phyloP scores from a whole-genome alignment of 306 rosid species.

The Morella rubra region DNA sequence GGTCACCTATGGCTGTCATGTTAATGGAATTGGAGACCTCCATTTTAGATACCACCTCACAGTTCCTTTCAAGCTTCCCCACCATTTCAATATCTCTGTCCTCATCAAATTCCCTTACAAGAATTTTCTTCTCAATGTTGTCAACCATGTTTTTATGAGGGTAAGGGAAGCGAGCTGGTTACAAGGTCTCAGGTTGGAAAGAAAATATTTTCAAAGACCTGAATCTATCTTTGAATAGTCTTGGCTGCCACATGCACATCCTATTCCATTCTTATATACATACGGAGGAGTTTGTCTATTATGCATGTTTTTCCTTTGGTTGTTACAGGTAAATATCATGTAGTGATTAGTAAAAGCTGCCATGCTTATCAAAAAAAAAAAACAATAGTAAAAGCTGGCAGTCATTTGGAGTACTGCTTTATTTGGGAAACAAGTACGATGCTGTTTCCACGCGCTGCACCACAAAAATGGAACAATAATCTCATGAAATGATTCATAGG shows the following conservation, averaged over 20 bases:
- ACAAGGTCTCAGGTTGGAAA: conserved; percentile 26
- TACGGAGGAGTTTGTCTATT: conserved; percentile 6
- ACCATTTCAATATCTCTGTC: conserved; percentile 64
- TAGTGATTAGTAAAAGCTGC: no score
- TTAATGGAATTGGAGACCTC: conserved; percentile 65
- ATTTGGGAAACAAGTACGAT: conserved; percentile 5
- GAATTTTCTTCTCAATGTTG: conserved; percentile 41
- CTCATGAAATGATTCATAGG: conserved; percentile 26
- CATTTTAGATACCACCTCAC: conserved; percentile 67
- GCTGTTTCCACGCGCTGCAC: conserved; percentile 20
- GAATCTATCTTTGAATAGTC: conserved; percentile 33
- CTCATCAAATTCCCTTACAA: conserved; percentile 65
- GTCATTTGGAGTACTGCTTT: background rate
- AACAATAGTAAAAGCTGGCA: conserved; percentile 39
- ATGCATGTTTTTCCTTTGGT: conserved; percentile 11
- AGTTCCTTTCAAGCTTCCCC: conserved; percentile 74
- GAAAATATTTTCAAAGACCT: conserved; percentile 11
- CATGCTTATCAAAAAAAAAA: no score
- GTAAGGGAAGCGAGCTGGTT: conserved; percentile 29
- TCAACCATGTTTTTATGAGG: conserved; percentile 42
- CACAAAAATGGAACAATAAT: conserved; percentile 23
- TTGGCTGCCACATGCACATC: conserved; percentile 32
- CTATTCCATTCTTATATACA: conserved; percentile 36
- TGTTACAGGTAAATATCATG: background rate
- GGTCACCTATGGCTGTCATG: conserved; percentile 49